phyloP scores from a whole-genome alignment of 2,329 filamentous ascomycete genomes.

The Calonectria multiphialidica region DNA sequence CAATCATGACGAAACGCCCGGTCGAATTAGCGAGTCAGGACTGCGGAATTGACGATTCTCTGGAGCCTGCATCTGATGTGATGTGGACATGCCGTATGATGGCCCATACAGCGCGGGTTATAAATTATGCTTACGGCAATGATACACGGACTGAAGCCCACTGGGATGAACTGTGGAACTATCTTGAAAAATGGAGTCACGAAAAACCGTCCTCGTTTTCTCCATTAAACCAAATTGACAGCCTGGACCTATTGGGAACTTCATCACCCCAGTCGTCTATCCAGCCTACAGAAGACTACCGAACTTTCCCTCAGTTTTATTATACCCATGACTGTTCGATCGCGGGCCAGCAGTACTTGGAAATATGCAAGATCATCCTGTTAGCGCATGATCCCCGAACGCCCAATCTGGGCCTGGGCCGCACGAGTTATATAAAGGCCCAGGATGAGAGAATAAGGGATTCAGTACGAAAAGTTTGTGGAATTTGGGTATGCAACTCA shows the following conservation, averaged over 20 bases:
- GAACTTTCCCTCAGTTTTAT: not conserved
- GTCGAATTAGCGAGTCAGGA: not conserved
- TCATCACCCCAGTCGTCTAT: not conserved
- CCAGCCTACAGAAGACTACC: not conserved
- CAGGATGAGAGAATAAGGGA: not conserved
- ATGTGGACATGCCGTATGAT: slow-evolving; percentile 11
- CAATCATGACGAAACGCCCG: slow-evolving; percentile 8
- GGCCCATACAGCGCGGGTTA: slow-evolving; percentile 6
- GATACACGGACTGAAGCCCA: not conserved
- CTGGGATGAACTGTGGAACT: slow-evolving; percentile 8
- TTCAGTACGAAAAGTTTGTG: not conserved
- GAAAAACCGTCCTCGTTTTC: not conserved
- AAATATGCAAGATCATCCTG: not conserved
- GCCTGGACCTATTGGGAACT: not conserved
- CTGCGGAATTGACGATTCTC: slow-evolving; percentile 2
- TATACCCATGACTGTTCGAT: not conserved
- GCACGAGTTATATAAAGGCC: not conserved
- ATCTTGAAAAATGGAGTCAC: not conserved
- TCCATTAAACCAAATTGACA: not conserved
- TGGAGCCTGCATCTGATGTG: not conserved
- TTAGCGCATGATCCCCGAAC: not conserved
- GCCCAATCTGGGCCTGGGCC: not conserved
- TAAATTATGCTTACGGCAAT: not conserved
- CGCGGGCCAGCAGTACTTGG: not conserved
- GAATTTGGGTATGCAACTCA: not conserved